Percentiles rank a stretch among this genome's conserved stretches.
Conservation (phyloP, 495 filamentous ascomycete species). For the Hyaloscypha variabilis region DNA sequence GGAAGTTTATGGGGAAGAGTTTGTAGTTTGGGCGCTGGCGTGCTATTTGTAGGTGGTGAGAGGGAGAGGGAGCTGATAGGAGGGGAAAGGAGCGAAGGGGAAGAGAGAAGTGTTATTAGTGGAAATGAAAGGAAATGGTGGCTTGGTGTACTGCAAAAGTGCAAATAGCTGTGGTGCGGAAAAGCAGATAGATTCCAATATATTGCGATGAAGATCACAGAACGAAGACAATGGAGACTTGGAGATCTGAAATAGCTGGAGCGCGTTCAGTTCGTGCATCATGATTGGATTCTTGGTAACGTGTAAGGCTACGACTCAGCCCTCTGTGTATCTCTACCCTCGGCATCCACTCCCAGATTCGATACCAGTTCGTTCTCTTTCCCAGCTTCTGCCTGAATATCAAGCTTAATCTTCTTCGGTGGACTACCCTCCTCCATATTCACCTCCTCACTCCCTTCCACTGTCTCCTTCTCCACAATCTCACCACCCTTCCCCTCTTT, state of each 20-base stretch:
- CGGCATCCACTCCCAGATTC: background rate
- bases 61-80: background rate
- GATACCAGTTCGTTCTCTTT: background rate
- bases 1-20: slow-evolving; percentile 98
- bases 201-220: no score
- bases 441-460: slow-evolving; percentile 11
- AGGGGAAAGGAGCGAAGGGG: background rate
- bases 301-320: background rate
- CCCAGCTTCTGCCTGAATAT: background rate
- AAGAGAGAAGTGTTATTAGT: background rate
- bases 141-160: no score
- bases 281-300: background rate
- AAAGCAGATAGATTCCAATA: background rate
- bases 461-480: background rate
- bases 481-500: slow-evolving; percentile 39
- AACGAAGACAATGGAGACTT: no score
- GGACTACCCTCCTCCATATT: background rate
- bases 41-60: no score
- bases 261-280: background rate
- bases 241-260: no score
- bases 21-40: slow-evolving; percentile 46
- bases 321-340: background rate
- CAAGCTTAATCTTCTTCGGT: slow-evolving; percentile 12
- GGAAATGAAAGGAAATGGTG: slow-evolving; percentile 7
- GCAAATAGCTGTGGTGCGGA: background rate